Evolutionary conservation across 306 rosid species (phyloP), one percentile per base, ranked within the genome.

Genomic region (Arachis stenosperma): DNA sequence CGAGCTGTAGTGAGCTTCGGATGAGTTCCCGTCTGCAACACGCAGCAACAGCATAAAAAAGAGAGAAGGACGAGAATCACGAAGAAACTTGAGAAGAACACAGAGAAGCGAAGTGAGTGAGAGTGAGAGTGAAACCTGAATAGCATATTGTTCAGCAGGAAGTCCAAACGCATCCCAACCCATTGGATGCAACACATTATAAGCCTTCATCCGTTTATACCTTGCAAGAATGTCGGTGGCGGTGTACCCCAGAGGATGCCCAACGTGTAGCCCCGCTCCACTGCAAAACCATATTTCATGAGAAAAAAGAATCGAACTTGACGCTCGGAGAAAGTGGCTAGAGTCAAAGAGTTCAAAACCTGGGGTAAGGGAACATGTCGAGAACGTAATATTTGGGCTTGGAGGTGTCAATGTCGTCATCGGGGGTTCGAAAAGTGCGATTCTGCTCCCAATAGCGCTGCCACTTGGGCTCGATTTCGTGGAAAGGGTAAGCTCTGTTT

Each of bases 91-190:
- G 12, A 65, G 54, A 74, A 54, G 17, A 27, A 9, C 48, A 57
- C 22, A 68, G 55, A 62, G 27, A 69, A 77, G 43, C 12, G 61
- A 65, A 74, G 9, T 46, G 7, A 81, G 59, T 73, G 58, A 11
- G 54, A 4, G 14, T 11, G 17, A 48, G 13, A 48, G 5, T 48
- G 36, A 75, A 69, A 93, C 98, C 93, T 93, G 86, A 50, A 94
- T 91, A 13, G 97, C 98, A 73, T 91, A 94, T 81, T 94, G 98
- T 86, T 94, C 98, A 0, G 96, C 98, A n/a, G 98, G 98, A 80
- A 94, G 80, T 56, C 98, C 98, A 81, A 94, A 94, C 69, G 98
- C 97, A 84, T 91, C 97, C 97, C 98, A 94, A 27, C 98, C 98
- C 96, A 94, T 94, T 7, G 98, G 98, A 78, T 94, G 98, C 86